Evolutionary conservation across 176 grass and related monocot species (phyloP).

Genomic region (Alopecurus myosuroides): DNA sequence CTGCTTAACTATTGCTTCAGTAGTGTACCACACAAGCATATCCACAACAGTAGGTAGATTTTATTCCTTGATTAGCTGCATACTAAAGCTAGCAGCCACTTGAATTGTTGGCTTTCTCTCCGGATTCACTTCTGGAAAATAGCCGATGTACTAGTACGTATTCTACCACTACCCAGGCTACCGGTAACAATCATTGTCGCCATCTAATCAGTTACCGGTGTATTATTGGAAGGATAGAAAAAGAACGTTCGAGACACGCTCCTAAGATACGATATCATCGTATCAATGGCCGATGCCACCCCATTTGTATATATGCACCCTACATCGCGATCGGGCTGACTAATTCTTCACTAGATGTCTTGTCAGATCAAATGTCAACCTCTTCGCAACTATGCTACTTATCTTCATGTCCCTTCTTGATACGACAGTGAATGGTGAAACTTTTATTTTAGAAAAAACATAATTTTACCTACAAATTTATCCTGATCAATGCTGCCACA

Average conservation of each 20-base stretch:
- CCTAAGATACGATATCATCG: background rate
- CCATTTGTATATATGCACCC: background rate
- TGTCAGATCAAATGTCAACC: background rate
- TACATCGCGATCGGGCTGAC: background rate
- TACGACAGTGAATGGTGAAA: background rate
- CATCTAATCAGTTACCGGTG: background rate
- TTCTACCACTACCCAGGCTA: background rate
- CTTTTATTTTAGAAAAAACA: background rate
- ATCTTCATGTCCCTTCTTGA: background rate
- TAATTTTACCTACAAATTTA: background rate
- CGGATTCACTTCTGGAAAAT: background rate
- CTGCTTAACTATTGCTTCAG: background rate
- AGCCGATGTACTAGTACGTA: background rate
- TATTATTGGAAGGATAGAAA: background rate
- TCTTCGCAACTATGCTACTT: background rate
- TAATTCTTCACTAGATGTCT: background rate
- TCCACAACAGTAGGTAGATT: background rate
- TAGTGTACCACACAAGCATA: background rate
- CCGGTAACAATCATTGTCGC: background rate
- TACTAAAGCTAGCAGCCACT: background rate
- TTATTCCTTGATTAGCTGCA: background rate
- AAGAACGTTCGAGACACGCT: background rate
- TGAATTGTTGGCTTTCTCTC: background rate
- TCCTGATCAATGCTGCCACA: background rate
- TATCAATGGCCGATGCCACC: background rate